A percentile compares a stretch with the other conserved stretches of the same genome.
phyloP scores from a whole-genome alignment of 2,329 filamentous ascomycete species.

The Alternaria conjuncta region DNA sequence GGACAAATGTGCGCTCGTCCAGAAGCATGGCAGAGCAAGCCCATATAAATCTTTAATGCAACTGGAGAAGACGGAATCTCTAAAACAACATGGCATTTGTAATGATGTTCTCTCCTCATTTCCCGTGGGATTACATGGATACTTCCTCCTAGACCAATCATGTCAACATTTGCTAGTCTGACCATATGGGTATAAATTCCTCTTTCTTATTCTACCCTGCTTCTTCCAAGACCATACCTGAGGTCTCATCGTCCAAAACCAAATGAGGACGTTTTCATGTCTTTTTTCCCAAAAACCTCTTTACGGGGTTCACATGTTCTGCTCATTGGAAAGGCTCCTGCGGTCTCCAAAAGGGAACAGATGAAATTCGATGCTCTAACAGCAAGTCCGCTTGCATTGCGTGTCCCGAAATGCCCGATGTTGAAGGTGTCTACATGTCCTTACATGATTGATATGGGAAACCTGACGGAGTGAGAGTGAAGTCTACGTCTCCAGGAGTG shows the following conservation, averaged over 20 bases:
- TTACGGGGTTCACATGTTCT: neutral
- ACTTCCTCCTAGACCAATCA: neutral
- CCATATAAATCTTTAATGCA: no score
- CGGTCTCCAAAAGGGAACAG: neutral
- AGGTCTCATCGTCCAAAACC: neutral
- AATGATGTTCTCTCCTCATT: no score
- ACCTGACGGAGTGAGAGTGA: neutral
- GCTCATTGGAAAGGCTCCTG: neutral
- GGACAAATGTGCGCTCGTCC: no score
- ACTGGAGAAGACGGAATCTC: no score
- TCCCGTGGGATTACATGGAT: neutral
- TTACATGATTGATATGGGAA: accelerated
- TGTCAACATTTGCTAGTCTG: neutral
- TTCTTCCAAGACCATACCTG: neutral
- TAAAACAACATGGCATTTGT: no score
- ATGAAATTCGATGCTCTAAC: neutral
- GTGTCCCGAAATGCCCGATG: neutral
- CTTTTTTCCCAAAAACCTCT: neutral
- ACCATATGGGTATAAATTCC: neutral
- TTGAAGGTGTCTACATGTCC: neutral
- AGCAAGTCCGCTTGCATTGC: neutral
- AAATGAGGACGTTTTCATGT: neutral
- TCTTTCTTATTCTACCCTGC: neutral
- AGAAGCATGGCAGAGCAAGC: no score
- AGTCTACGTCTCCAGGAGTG: no score